phyloP scores from a whole-genome alignment of 2,329 filamentous ascomycete genomes.

The Blastomyces gilchristii region DNA sequence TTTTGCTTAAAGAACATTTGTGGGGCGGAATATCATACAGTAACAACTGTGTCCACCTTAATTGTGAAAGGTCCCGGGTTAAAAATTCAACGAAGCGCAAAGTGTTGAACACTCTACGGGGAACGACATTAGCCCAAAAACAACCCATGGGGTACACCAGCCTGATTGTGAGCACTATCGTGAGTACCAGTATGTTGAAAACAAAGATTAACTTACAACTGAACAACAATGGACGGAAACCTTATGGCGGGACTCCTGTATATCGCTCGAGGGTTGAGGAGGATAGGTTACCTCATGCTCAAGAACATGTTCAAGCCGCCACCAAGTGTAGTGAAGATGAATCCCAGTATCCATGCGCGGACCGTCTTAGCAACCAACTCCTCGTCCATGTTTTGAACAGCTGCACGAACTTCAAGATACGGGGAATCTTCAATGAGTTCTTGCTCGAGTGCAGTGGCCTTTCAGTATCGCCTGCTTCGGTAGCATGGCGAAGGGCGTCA shows the following conservation, averaged over 20 bases:
- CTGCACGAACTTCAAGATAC: conserved; percentile 51
- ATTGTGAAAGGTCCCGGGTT: conserved; percentile 33
- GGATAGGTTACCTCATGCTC: conserved; percentile 32
- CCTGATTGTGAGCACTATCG: not conserved
- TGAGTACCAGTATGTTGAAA: not conserved
- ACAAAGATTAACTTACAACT: conserved; percentile 28
- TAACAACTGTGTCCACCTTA: conserved; percentile 33
- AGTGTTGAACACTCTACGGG: conserved; percentile 25
- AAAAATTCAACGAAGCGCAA: conserved; percentile 25
- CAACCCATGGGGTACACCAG: conserved; percentile 43
- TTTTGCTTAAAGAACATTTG: conserved; percentile 30
- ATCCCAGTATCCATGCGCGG: conserved; percentile 50
- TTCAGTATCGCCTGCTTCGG: conserved; percentile 45
- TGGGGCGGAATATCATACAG: conserved; percentile 47
- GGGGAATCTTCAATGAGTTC: conserved; percentile 52
- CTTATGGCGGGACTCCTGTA: conserved; percentile 39
- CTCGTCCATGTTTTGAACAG: conserved; percentile 52
- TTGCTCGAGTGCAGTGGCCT: conserved; percentile 48
- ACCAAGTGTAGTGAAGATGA: conserved; percentile 48
- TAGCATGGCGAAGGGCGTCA: conserved; percentile 47
- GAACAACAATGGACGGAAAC: conserved; percentile 48
- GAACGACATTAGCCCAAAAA: conserved; percentile 26
- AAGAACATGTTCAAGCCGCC: conserved; percentile 51
- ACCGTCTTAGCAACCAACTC: conserved; percentile 51
- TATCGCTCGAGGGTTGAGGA: not conserved